Conservation (phyloP, 1,284 basidiomycete genomes). For the Quambalaria eucalypti region DNA sequence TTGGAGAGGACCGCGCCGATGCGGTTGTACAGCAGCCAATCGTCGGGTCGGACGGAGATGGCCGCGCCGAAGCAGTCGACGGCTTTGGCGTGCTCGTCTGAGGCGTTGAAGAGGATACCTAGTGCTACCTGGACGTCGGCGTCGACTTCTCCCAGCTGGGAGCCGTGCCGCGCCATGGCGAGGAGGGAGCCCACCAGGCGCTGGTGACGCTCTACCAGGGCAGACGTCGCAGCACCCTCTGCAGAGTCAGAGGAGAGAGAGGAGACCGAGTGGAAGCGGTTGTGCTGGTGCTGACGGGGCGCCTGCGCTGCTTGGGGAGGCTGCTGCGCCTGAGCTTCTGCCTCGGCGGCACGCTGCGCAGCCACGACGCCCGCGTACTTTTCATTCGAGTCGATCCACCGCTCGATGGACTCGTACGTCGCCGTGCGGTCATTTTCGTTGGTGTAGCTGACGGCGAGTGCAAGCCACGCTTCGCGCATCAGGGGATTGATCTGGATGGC, state of each 20-base stretch:
- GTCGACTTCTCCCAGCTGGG: constrained; percentile 48
- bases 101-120: constrained; percentile 83
- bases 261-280: background rate
- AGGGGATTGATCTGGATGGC: constrained; percentile 67
- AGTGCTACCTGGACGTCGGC: constrained; percentile 92
- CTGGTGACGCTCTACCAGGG: constrained; percentile 26
- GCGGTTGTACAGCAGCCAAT: constrained; percentile 90
- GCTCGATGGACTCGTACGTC: constrained; percentile 68
- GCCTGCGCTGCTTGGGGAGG: background rate
- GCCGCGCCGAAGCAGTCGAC: constrained; percentile 91
- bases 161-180: constrained; percentile 45
- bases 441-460: constrained; percentile 80
- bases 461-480: constrained; percentile 66
- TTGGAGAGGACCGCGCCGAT: constrained; percentile 95
- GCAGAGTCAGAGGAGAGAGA: too few relatives aligned
- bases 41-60: constrained; percentile 74
- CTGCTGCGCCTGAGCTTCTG: constrained; percentile 36
- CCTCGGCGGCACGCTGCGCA: constrained; percentile 48
- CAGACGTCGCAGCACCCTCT: too few relatives aligned
- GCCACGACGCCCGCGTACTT: constrained; percentile 52
- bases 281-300: background rate
- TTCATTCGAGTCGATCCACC: constrained; percentile 59
- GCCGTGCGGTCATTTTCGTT: constrained; percentile 70
- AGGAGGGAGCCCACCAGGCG: constrained; percentile 46
- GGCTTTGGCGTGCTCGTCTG: constrained; percentile 77